These are phyloP conservation scores for Trifolium pratense DNA, from an alignment of 306 rosid species.

Conservation along the genomic window DNA sequence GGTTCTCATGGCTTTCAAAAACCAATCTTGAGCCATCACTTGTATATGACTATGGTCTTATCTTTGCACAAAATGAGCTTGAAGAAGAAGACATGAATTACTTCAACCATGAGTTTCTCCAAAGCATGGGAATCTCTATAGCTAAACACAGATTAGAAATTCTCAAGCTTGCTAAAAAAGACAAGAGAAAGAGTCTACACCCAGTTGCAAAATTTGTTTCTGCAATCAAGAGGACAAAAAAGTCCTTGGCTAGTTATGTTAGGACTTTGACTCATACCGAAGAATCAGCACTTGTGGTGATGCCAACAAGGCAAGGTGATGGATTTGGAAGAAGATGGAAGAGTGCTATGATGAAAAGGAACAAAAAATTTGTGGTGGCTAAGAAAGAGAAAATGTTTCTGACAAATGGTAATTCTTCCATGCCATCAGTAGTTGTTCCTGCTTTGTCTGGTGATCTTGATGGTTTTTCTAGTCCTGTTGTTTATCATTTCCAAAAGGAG, in stretches of 20 bases:
- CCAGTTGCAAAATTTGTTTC: constrained; percentile 59
- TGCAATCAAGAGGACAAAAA: constrained; percentile 71
- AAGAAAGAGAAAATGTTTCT: constrained; percentile 63
- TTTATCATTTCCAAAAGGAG: constrained; percentile 54
- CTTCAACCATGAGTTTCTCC: constrained; percentile 94
- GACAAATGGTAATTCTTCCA: constrained; percentile 55
- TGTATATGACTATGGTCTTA: constrained; percentile 81
- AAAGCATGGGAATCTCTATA: constrained; percentile 92
- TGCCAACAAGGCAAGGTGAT: constrained; percentile 55
- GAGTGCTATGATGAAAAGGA: constrained; percentile 62
- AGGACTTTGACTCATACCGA: constrained; percentile 40
- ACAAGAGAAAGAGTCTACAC: constrained; percentile 43
- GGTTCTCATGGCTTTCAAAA: constrained; percentile 95
- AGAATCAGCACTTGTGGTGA: constrained; percentile 67
- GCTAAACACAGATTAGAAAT: constrained; percentile 94
- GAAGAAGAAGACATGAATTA: constrained; percentile 78
- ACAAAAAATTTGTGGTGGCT: constrained; percentile 51
- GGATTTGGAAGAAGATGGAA: constrained; percentile 49
- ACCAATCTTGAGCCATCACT: constrained; percentile 68
- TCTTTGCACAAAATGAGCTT: constrained; percentile 83
- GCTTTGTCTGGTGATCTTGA: constrained; percentile 42
- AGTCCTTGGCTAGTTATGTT: constrained; percentile 50
- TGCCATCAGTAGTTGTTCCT: constrained; percentile 39
- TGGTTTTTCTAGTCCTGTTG: constrained; percentile 61
- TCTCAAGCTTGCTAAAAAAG: constrained; percentile 69